Evolutionary conservation across 2,329 filamentous ascomycete species (phyloP).

Genomic region (Blastomyces gilchristii): DNA sequence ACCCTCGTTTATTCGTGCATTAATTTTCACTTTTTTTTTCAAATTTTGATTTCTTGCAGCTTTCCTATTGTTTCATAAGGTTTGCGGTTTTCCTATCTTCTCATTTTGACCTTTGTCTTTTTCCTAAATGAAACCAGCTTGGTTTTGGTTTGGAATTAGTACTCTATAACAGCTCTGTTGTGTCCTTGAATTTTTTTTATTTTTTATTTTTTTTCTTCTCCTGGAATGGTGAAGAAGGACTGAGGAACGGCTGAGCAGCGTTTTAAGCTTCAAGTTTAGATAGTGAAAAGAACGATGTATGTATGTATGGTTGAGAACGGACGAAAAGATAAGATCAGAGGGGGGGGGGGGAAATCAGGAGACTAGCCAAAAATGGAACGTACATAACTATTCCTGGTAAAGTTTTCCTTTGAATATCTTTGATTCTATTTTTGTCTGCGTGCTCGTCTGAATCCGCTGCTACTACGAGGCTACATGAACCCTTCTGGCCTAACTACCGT

Average conservation of each 20-base stretch:
- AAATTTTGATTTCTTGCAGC: not conserved
- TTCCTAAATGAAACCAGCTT: not conserved
- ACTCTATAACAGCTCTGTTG: not conserved
- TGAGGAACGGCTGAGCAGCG: not conserved
- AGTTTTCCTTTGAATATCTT: not conserved
- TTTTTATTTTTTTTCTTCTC: not conserved
- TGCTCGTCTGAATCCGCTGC: not conserved
- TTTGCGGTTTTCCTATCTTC: not conserved
- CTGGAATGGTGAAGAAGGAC: not conserved
- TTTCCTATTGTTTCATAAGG: not conserved
- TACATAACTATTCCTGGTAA: not conserved
- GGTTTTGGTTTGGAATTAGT: not conserved
- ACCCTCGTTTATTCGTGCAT: constrained; percentile 7
- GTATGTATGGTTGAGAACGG: not conserved
- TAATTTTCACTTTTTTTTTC: not conserved
- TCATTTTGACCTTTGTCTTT: not conserved
- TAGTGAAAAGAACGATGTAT: not conserved
- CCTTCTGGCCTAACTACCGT: too few species aligned
- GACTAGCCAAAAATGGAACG: not conserved
- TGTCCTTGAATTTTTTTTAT: constrained; percentile 7
- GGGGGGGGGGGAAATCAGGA: not conserved
- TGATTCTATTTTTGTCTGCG: not conserved
- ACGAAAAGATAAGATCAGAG: not conserved
- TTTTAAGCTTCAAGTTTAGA: not conserved
- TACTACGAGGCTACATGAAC: not conserved